phyloP scores from a whole-genome alignment of 2,329 filamentous ascomycete genomes.

The Chaetomium olivaceum region DNA sequence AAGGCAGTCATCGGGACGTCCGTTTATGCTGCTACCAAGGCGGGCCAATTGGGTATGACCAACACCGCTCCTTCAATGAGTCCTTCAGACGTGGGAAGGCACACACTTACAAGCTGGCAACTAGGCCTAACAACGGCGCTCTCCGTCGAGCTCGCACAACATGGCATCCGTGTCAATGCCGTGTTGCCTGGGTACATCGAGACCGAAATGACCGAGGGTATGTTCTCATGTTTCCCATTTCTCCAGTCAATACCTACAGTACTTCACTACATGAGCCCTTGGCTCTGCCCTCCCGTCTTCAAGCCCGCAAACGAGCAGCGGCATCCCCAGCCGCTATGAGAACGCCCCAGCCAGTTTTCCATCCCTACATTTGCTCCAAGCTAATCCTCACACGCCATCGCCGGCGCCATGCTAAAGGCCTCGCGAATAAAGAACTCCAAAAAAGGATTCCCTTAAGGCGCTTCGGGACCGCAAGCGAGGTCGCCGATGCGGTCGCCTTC shows the following conservation, averaged over 20 bases:
- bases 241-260: not conserved
- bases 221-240: slow-evolving; percentile 34
- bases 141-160: slow-evolving; percentile 60
- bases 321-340: not conserved
- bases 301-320: not conserved
- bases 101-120: not conserved
- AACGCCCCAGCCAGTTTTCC: not conserved
- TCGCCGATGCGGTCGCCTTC: slow-evolving; percentile 81
- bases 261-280: not conserved
- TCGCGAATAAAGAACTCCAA: slow-evolving; percentile 11
- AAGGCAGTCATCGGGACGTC: slow-evolving; percentile 70
- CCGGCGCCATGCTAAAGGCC: slow-evolving; percentile 9
- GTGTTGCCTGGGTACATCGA: slow-evolving; percentile 82
- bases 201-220: slow-evolving; percentile 76
- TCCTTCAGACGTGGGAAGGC: not conserved
- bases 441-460: slow-evolving; percentile 62
- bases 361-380: slow-evolving; percentile 2
- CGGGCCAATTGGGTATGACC: slow-evolving; percentile 46
- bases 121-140: slow-evolving; percentile 68
- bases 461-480: slow-evolving; percentile 68
- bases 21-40: slow-evolving; percentile 77
- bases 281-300: not conserved
- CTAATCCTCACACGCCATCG: slow-evolving; percentile 15
- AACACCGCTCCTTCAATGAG: too few species aligned
- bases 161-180: slow-evolving; percentile 73